These are phyloP conservation scores for Jackrogersella minutella DNA, from an alignment of 495 filamentous ascomycete genomes.

Conservation along the genomic window DNA sequence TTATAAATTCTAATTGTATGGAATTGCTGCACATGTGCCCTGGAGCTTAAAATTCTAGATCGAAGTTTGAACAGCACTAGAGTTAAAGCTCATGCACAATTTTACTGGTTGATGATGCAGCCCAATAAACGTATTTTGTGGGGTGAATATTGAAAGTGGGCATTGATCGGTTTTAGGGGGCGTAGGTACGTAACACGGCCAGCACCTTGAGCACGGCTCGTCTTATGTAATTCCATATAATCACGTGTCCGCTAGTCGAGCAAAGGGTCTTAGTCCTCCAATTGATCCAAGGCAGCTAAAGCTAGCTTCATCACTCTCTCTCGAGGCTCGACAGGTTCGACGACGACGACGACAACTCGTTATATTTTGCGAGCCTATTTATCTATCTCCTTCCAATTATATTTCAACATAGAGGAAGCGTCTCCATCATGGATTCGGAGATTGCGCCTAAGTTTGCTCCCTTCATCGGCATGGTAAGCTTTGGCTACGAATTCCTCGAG, in stretches of 20 bases:
- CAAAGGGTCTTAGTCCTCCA: constrained; percentile 16
- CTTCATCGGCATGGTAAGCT: constrained; percentile 94
- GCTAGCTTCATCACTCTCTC: constrained; percentile 25
- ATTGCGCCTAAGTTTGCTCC: constrained; percentile 89
- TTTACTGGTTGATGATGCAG: constrained; percentile 6
- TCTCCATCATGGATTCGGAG: constrained; percentile 70
- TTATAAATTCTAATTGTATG: no score
- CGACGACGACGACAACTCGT: constrained; percentile 30
- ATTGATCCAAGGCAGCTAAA: constrained; percentile 15
- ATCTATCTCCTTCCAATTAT: neutral
- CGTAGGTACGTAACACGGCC: no score
- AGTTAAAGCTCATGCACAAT: constrained; percentile 35
- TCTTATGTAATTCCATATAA: constrained; percentile 13
- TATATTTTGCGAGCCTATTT: constrained; percentile 11
- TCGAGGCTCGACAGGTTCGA: constrained; percentile 29
- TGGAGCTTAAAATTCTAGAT: no score
- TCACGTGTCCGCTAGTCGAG: constrained; percentile 26
- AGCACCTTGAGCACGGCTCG: no score
- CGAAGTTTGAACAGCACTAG: no score
- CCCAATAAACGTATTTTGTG: constrained; percentile 18
- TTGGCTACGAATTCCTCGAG: constrained; percentile 19
- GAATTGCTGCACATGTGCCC: no score
- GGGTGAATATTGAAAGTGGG: neutral
- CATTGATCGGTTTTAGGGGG: constrained; percentile 13
- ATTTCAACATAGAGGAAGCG: neutral